Evolutionary conservation across 495 filamentous ascomycete genomes (phyloP).

Genomic region (Tuber borchii): DNA sequence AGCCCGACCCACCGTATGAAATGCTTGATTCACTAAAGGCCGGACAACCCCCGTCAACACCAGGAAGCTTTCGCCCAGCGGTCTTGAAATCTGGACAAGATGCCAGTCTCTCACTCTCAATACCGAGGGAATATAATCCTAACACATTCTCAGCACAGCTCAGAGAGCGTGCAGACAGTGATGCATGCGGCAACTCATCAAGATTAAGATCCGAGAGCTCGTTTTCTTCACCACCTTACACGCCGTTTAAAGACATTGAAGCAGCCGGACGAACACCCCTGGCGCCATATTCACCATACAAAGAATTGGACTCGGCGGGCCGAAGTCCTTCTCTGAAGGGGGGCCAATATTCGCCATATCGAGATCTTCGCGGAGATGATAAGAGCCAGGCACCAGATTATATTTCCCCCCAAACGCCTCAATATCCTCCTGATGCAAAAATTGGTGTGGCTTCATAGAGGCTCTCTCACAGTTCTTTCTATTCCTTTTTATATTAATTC

Average conservation of each 20-base stretch:
- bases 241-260: slow-evolving; percentile 27
- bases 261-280: slow-evolving; percentile 12
- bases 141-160: slow-evolving; percentile 40
- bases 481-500: slow-evolving; percentile 15
- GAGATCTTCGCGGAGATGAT: slow-evolving; percentile 18
- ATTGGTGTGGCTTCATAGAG: slow-evolving; percentile 34
- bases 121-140: slow-evolving; percentile 40
- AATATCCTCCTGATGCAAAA: slow-evolving; percentile 33
- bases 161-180: slow-evolving; percentile 29
- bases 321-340: slow-evolving; percentile 18
- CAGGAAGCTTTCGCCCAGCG: slow-evolving; percentile 12
- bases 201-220: slow-evolving; percentile 28
- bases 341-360: slow-evolving; percentile 28
- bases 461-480: slow-evolving; percentile 3
- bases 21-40: slow-evolving; percentile 53
- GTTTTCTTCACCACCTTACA: slow-evolving; percentile 30
- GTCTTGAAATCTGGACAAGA: neutral
- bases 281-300: slow-evolving; percentile 33
- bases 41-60: neutral
- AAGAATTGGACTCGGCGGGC: slow-evolving; percentile 19
- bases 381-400: slow-evolving; percentile 17
- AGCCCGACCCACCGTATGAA: slow-evolving; percentile 70
- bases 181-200: slow-evolving; percentile 20
- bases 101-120: slow-evolving; percentile 17
- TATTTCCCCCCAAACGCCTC: slow-evolving; percentile 29